A percentile compares a stretch with the other conserved stretches of the same genome.
These are phyloP conservation scores for Botrytis byssoidea DNA, from an alignment of 2,329 filamentous ascomycete species.

Conservation along the genomic window DNA sequence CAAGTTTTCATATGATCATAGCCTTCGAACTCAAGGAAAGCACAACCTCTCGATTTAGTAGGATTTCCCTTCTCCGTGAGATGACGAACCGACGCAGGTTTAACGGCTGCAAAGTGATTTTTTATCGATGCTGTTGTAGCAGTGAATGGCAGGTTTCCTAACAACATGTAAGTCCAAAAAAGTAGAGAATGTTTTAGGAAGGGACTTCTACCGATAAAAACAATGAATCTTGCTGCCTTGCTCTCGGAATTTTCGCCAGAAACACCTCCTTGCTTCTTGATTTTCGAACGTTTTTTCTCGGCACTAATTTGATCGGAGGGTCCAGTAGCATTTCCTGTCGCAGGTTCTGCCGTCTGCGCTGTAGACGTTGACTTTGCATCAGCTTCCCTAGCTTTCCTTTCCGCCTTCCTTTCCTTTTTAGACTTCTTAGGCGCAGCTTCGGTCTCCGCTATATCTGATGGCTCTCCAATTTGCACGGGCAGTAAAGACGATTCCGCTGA, in stretches of 20 bases:
- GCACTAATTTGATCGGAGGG: conserved; percentile 9
- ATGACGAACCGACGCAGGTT: conserved; percentile 69
- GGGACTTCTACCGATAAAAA: conserved; percentile 64
- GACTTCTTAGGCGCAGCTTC: conserved; percentile 38
- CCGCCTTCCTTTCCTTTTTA: conserved; percentile 41
- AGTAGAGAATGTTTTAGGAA: not conserved
- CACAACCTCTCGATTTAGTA: conserved; percentile 69
- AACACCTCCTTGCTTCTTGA: conserved; percentile 37
- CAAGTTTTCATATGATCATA: conserved; percentile 92
- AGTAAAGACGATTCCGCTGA: not conserved
- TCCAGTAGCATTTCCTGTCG: not conserved
- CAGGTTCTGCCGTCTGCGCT: conserved; percentile 5
- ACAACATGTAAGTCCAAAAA: conserved; percentile 14
- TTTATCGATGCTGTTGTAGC: conserved; percentile 69
- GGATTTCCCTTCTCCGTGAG: conserved; percentile 65
- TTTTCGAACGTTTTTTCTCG: conserved; percentile 38
- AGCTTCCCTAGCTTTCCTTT: conserved; percentile 39
- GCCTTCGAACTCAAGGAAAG: conserved; percentile 84
- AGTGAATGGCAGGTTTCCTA: conserved; percentile 84
- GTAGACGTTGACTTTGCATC: conserved; percentile 23
- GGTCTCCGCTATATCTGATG: conserved; percentile 25
- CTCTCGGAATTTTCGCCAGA: conserved; percentile 24
- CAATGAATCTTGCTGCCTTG: conserved; percentile 61
- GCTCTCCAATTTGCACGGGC: not conserved
- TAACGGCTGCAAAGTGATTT: conserved; percentile 75